Conservation (phyloP, 163 green algal genomes). For the Scenedesmus sp. region DNA sequence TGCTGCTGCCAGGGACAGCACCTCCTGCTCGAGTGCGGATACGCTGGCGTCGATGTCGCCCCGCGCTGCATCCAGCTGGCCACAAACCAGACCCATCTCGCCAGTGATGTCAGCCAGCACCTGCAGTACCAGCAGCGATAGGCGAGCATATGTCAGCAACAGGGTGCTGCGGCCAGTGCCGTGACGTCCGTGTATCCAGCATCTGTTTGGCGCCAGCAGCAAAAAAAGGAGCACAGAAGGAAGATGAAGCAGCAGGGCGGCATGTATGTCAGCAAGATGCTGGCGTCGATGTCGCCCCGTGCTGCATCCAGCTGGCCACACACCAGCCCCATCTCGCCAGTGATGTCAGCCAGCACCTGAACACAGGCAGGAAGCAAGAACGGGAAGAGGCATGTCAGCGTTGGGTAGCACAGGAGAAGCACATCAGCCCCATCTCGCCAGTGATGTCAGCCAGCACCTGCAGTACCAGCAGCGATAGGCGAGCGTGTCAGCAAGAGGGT, state of each 20-base stretch:
- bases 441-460: neutral
- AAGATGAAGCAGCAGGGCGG: neutral
- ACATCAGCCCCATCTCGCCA: no score
- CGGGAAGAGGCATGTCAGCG: no score
- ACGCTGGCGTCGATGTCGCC: neutral
- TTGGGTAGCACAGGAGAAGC: no score
- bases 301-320: slow-evolving; percentile 19
- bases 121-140: neutral
- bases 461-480: no score
- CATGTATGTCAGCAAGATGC: no score
- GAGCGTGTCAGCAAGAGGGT: no score
- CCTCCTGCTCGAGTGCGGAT: neutral
- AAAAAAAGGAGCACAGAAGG: neutral
- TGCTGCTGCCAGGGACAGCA: neutral
- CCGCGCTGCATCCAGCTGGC: slow-evolving; percentile 11
- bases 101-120: slow-evolving; percentile 37
- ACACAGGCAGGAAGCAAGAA: no score
- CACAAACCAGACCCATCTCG: slow-evolving; percentile 28
- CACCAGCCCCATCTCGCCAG: slow-evolving; percentile 31
- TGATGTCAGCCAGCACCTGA: neutral
- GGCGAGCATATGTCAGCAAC: neutral
- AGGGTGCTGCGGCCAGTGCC: no score
- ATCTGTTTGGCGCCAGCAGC: neutral
- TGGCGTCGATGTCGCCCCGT: neutral
- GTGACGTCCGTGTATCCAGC: no score